Conservation (phyloP, 2,329 filamentous ascomycete genomes). For the Aspergillus amoenus region DNA sequence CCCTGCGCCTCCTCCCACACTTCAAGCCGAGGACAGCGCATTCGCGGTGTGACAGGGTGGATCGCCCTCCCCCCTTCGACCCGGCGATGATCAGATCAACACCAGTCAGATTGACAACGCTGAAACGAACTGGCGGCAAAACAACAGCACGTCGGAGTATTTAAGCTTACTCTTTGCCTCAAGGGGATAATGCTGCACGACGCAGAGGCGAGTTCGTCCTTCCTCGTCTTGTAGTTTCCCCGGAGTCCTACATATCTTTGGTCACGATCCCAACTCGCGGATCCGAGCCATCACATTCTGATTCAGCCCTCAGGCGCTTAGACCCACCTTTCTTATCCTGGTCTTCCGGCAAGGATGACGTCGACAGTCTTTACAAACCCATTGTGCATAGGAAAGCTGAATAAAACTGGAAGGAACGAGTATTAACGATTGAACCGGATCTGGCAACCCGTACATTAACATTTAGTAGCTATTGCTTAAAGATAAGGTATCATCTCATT, state of each 20-base stretch:
- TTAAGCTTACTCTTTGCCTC: neutral
- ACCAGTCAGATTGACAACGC: neutral
- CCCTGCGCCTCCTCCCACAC: too few species aligned
- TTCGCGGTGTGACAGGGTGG: conserved; percentile 4
- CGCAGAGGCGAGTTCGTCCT: neutral
- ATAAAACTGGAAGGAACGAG: too few species aligned
- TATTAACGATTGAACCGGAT: neutral
- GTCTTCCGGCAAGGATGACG: neutral
- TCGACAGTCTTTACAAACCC: neutral
- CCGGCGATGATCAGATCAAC: neutral
- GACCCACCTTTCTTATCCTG: neutral
- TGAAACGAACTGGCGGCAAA: neutral
- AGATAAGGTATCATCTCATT: neutral
- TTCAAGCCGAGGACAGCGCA: too few species aligned
- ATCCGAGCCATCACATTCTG: neutral
- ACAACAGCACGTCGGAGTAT: neutral
- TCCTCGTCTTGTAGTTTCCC: neutral
- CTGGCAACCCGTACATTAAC: neutral
- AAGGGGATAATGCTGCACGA: neutral
- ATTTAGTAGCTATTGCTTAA: neutral
- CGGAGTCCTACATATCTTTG: neutral
- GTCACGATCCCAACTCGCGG: neutral
- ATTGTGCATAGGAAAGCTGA: neutral
- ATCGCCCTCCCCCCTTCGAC: neutral
- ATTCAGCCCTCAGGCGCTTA: neutral